These are phyloP conservation scores for Termitomyces sp. DNA, from an alignment of 768 basidiomycete genomes.

Conservation along the genomic window DNA sequence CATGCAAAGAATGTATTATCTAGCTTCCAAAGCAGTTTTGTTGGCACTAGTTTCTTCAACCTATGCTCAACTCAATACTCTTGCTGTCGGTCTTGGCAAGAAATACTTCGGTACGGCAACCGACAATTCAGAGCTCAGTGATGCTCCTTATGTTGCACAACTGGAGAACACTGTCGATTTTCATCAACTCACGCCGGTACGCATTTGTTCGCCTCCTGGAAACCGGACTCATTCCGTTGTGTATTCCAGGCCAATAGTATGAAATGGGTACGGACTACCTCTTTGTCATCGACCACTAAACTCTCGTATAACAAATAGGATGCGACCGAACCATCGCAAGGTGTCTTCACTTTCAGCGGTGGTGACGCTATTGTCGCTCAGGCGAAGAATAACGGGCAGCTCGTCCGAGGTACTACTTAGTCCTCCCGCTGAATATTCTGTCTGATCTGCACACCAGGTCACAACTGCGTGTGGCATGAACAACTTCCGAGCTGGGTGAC, in stretches of 20 bases:
- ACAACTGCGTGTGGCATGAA: slow-evolving; percentile 47
- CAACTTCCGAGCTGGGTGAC: slow-evolving; percentile 50
- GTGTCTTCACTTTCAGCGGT: slow-evolving; percentile 39
- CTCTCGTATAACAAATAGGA: slow-evolving; percentile 26
- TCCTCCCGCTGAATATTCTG: not conserved
- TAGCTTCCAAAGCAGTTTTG: not conserved
- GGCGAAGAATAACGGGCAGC: slow-evolving; percentile 39
- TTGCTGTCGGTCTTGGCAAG: slow-evolving; percentile 42
- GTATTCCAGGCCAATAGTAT: slow-evolving; percentile 39
- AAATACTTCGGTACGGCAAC: slow-evolving; percentile 48
- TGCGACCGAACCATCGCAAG: slow-evolving; percentile 44
- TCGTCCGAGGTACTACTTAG: slow-evolving; percentile 32
- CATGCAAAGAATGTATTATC: not conserved
- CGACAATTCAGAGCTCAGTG: slow-evolving; percentile 41
- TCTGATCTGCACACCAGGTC: slow-evolving; percentile 21
- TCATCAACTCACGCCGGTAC: slow-evolving; percentile 42
- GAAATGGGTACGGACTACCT: slow-evolving; percentile 43
- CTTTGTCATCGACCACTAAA: not conserved
- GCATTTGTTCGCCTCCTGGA: not conserved
- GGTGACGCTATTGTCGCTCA: slow-evolving; percentile 41
- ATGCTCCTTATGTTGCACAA: slow-evolving; percentile 33
- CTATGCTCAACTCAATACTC: not conserved
- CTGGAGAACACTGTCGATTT: slow-evolving; percentile 36
- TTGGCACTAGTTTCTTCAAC: not conserved
- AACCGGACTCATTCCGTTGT: not conserved